Base-by-base conservation (phyloP, 2,329 filamentous ascomycete species). In the Aspergillus bombycis region DNA sequence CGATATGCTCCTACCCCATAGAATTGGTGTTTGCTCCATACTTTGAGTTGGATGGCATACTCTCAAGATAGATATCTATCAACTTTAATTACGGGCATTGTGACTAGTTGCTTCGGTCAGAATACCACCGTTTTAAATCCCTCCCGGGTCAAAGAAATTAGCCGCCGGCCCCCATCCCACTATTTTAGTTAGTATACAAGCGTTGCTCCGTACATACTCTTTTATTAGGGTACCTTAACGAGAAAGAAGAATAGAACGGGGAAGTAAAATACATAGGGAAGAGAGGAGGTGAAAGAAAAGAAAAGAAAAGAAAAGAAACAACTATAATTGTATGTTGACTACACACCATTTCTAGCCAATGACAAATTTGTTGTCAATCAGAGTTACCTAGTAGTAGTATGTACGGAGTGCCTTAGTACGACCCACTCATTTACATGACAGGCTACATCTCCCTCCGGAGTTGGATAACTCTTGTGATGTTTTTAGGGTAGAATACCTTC, bases 111-210 rank as follows among this genome's bases (percentile, higher is more conserved):
- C 45, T 48, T 28, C 23, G 6, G 45, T 28, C 45, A 12, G 5
- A 48, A 19, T 30, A 50, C 46, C 23, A 48, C 45, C 26, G 16
- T 48, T 26, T 9, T 26, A 48, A 12, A 48, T 23, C 12, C 45
- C 10, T 48, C 14, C 23, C 12, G 12, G 14, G 45, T 16, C 14
- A 52, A 30, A 52, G 16, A 30, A 52, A 21, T 32, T 52, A 52
- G n/a, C 28, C 48, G 48, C 48, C 48, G 48, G 48, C 48, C 48
- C 48, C 48, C 48, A 52, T n/a, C 30, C 28, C 48, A 32, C 48
- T 34, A 32, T 21, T 32, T 12, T 52, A 52, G 48, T 21, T n/a
- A 30, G 9, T 14, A 32, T 52, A 19, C 48, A 34, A 34, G 48
- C 2, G 28, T 52, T 32, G 48, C 38, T 41, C 38, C 38, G 19